Evolutionary conservation across 1,139 yeast genomes (phyloP).

Genomic region (Hansenula sp.): DNA sequence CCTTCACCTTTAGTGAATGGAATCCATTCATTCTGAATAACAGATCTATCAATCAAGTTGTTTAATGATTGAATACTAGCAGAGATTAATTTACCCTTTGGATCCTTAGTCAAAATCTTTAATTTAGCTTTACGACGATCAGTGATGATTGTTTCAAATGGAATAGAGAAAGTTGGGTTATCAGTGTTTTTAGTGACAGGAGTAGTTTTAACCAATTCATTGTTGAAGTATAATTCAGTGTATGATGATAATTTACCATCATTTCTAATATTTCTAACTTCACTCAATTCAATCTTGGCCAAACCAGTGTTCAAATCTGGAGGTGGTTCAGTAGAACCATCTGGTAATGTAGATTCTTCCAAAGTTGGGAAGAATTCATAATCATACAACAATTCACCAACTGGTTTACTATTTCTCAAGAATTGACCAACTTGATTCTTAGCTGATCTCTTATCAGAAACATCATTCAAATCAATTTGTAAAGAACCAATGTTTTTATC

Average conservation of each 20-base stretch:
- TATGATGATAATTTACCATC: conserved; percentile 55
- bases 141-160: conserved; percentile 66
- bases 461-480: conserved; percentile 67
- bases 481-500: conserved; percentile 79
- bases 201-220: conserved; percentile 54
- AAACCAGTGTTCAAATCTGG: conserved; percentile 95
- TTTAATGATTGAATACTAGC: conserved; percentile 61
- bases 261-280: conserved; percentile 25
- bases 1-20: conserved; percentile 63
- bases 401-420: conserved; percentile 73
- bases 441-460: conserved; percentile 52
- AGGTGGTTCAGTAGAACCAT: conserved; percentile 82
- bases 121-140: conserved; percentile 70
- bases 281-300: conserved; percentile 42
- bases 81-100: conserved; percentile 56
- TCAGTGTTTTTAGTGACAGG: conserved; percentile 55
- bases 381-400: conserved; percentile 70
- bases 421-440: conserved; percentile 52
- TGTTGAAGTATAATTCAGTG: conserved; percentile 66
- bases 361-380: conserved; percentile 76
- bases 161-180: conserved; percentile 63
- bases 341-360: conserved; percentile 70
- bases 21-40: conserved; percentile 75
- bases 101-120: conserved; percentile 61
- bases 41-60: conserved; percentile 67